phyloP scores from a whole-genome alignment of 257 asterid genomes.

The Echites panduratus region DNA sequence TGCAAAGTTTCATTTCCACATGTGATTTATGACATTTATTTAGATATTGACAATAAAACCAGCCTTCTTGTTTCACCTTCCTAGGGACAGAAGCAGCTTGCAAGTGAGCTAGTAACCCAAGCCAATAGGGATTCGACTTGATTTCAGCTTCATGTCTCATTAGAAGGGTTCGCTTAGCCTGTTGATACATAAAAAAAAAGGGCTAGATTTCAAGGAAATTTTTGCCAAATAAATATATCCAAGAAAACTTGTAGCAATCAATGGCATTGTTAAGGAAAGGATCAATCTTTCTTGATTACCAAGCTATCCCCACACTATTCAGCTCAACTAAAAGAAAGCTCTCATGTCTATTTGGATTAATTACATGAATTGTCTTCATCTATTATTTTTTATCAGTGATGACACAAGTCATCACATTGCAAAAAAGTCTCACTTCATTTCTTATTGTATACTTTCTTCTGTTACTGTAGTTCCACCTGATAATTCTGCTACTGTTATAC shows the following conservation, averaged over 20 bases:
- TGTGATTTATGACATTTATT: not conserved
- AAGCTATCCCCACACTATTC: not conserved
- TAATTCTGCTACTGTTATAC: not conserved
- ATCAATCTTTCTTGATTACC: not conserved
- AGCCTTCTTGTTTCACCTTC: conserved; percentile 47
- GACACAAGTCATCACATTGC: not conserved
- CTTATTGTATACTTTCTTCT: not conserved
- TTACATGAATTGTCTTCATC: not conserved
- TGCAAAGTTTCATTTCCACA: not conserved
- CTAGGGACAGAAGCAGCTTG: conserved; percentile 84
- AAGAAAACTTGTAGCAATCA: not conserved
- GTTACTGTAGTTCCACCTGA: not conserved
- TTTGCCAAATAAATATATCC: too few species aligned
- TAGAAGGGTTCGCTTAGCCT: conserved; percentile 92
- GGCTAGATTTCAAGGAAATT: not conserved
- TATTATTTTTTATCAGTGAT: not conserved
- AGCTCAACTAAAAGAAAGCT: not conserved
- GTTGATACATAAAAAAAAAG: conserved; percentile 6
- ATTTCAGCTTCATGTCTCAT: conserved; percentile 99
- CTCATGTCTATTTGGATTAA: not conserved
- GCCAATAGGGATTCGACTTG: conserved; percentile 97
- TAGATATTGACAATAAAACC: not conserved
- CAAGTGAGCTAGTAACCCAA: conserved; percentile 91
- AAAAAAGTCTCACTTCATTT: not conserved
- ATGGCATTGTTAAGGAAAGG: not conserved